A percentile compares a stretch with the other conserved stretches of the same genome.
phyloP scores from a whole-genome alignment of 2,329 filamentous ascomycete genomes.

The Colletotrichum sp. region DNA sequence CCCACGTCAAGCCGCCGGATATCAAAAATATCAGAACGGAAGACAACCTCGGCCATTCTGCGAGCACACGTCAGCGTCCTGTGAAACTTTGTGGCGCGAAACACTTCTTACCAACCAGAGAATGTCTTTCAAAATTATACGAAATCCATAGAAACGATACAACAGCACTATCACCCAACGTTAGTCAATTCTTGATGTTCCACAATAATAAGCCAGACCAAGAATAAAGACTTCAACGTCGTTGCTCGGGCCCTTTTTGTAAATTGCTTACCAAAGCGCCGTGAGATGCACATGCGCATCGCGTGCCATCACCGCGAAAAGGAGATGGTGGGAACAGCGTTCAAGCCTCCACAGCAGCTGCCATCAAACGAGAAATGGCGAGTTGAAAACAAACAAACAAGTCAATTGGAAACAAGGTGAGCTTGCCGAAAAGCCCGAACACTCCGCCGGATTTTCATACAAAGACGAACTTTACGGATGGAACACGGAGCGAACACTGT shows the following conservation, averaged over 20 bases:
- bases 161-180: slow-evolving; percentile 39
- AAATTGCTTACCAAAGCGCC: slow-evolving; percentile 35
- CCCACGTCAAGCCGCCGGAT: slow-evolving; percentile 45
- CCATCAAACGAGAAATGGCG: not conserved
- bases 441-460: not conserved
- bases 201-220: not conserved
- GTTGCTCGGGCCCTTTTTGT: not conserved
- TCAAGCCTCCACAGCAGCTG: not conserved
- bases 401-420: not conserved
- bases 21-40: slow-evolving; percentile 51
- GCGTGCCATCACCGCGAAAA: slow-evolving; percentile 29
- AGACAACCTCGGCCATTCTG: slow-evolving; percentile 55
- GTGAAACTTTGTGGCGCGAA: not conserved
- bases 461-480: not conserved
- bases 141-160: slow-evolving; percentile 54
- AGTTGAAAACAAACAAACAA: not conserved
- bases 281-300: slow-evolving; percentile 37
- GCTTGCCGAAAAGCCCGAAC: not conserved
- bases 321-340: not conserved
- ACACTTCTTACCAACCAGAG: slow-evolving; percentile 48
- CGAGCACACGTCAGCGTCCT: not conserved
- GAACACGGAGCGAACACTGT: not conserved
- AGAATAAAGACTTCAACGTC: not conserved
- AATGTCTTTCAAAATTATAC: slow-evolving; percentile 50
- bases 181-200: not conserved